Conservation (phyloP, 2,329 filamentous ascomycete genomes). For the Trichothecium roseum region DNA sequence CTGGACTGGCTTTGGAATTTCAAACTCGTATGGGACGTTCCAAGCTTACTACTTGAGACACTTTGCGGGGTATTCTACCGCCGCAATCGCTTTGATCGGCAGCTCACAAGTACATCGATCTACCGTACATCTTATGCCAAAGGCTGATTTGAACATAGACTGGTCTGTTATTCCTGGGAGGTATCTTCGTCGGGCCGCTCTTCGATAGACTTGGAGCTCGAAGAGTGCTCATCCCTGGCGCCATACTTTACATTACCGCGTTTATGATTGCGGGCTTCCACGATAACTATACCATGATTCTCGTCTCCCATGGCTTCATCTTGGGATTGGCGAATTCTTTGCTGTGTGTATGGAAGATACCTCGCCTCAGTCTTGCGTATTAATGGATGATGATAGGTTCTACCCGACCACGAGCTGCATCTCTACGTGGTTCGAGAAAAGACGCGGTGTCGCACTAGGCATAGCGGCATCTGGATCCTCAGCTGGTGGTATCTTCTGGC, state of each 20-base stretch:
- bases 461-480: constrained; percentile 19
- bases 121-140: neutral
- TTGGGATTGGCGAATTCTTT: constrained; percentile 28
- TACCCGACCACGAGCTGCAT: constrained; percentile 20
- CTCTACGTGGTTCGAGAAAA: constrained; percentile 19
- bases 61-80: constrained; percentile 18
- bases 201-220: constrained; percentile 28
- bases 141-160: constrained; percentile 5
- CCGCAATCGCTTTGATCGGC: constrained; percentile 29
- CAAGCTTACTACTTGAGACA: constrained; percentile 39
- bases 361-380: neutral
- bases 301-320: constrained; percentile 28
- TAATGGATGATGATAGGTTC: constrained; percentile 9
- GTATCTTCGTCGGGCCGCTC: constrained; percentile 26
- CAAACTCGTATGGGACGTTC: constrained; percentile 41
- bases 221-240: constrained; percentile 22
- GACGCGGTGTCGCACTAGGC: constrained; percentile 18
- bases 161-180: constrained; percentile 28
- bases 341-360: constrained; percentile 12
- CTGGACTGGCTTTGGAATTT: constrained; percentile 15
- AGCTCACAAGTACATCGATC: constrained; percentile 12
- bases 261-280: constrained; percentile 22
- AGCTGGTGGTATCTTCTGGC: constrained; percentile 19
- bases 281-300: constrained; percentile 1
- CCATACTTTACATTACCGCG: constrained; percentile 22